Evolutionary conservation across 352 stramenopile species (phyloP).

Genomic region (Elongisporangium anandrum): DNA sequence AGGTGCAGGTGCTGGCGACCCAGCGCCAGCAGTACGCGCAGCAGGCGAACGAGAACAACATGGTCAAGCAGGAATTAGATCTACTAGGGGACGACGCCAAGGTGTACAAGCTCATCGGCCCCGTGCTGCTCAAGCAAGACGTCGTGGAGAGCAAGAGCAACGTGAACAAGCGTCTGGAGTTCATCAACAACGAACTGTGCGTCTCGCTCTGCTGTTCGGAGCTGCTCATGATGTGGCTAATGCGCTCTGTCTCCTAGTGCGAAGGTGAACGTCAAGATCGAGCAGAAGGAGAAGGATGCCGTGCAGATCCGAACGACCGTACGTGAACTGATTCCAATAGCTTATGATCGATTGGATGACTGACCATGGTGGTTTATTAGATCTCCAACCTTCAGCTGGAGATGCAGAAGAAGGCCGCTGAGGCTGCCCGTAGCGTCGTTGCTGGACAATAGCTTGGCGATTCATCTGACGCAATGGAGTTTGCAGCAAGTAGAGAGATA

Average conservation of each 20-base stretch:
- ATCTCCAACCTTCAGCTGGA: constrained; percentile 89
- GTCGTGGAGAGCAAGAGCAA: constrained; percentile 92
- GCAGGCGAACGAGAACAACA: constrained; percentile 95
- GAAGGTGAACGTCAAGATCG: constrained; percentile 86
- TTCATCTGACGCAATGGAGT: background rate
- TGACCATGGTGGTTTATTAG: constrained; percentile 21
- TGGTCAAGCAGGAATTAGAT: constrained; percentile 92
- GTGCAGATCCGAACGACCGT: constrained; percentile 86
- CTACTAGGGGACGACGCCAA: constrained; percentile 84
- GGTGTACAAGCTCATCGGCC: constrained; percentile 95
- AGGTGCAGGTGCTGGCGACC: constrained; percentile 77
- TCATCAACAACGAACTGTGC: constrained; percentile 93
- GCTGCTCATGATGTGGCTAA: background rate
- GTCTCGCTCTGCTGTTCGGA: constrained; percentile 6
- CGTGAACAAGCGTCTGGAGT: constrained; percentile 94
- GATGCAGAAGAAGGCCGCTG: constrained; percentile 83
- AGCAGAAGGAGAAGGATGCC: constrained; percentile 88
- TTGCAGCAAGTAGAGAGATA: background rate
- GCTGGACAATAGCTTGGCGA: constrained; percentile 20
- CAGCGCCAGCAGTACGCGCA: constrained; percentile 90
- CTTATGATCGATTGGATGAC: background rate
- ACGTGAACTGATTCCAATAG: constrained; percentile 5
- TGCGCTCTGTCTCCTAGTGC: constrained; percentile 33
- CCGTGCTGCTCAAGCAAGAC: constrained; percentile 94
- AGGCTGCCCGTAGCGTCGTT: constrained; percentile 63